Base-by-base conservation (phyloP, 768 basidiomycete genomes). In the Dioszegia crocea region DNA sequence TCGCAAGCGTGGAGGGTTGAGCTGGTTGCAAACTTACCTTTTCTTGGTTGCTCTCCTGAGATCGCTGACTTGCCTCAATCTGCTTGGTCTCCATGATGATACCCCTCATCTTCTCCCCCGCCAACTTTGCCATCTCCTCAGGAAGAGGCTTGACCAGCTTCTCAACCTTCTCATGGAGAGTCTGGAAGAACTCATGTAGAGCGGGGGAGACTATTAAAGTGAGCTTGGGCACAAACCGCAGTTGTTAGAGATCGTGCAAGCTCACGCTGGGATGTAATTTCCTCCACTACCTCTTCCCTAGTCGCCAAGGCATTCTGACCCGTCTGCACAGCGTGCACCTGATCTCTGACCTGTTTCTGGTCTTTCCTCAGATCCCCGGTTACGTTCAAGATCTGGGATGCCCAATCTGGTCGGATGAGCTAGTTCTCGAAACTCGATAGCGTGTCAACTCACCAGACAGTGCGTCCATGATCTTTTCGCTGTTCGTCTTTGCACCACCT, bases 221-320 rank as follows among this genome's bases (percentile, higher is more conserved):
- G 27, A 60, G 62, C 56, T 54, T 5, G 14, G n/a, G 21, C 17
- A 3, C 29, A 33, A 21, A 6, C n/a, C n/a, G n/a, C n/a, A n/a
- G 5, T 31, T 14, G 45, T 30, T 29, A 17, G 27, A 3, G 27
- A 9, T n/a, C 48, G n/a, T 21, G 19, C 0, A 17, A 29, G 52
- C 68, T 50, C 26, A 70, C 68, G 49, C 26, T 66, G 63, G 6
- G 46, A 23, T 16, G 54, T 56, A 26, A 70, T 52, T 33, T 66
- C 65, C 50, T 70, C 65, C 8, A 54, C 56, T 16, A 70, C 50
- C 27, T 70, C 68, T 16, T 64, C 60, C 30, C 46, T 60, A 3
- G 68, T 70, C 17, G 63, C 62, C 17, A 70, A 48, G 8, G 59
- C 56, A 27, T 40, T 60, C 33, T 70, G 68, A 24, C 65, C 65